These are phyloP conservation scores for Cryphonectria radicalis DNA, from an alignment of 2,329 filamentous ascomycete genomes.

Conservation along the genomic window DNA sequence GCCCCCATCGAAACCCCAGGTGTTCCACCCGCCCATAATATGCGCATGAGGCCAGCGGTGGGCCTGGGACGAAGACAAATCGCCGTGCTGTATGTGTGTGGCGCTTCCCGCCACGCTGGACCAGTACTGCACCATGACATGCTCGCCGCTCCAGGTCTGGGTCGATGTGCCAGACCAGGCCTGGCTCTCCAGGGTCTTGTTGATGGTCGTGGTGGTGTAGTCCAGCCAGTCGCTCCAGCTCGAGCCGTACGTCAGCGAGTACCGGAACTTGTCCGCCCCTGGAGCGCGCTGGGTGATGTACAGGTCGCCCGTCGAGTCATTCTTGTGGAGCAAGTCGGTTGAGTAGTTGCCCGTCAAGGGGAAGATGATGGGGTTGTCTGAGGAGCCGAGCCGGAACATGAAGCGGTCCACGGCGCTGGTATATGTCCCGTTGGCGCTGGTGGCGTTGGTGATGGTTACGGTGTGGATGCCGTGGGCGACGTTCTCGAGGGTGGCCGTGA, in stretches of 20 bases:
- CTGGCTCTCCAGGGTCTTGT: constrained; percentile 53
- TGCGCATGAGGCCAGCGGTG: constrained; percentile 66
- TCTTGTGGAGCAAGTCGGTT: constrained; percentile 49
- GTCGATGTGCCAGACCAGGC: constrained; percentile 53
- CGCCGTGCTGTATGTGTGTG: constrained; percentile 63
- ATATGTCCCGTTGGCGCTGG: constrained; percentile 44
- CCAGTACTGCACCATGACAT: constrained; percentile 66
- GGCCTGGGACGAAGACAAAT: constrained; percentile 39
- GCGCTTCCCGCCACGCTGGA: constrained; percentile 62
- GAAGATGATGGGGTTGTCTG: constrained; percentile 64
- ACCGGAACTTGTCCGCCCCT: constrained; percentile 66
- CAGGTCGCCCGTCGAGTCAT: constrained; percentile 41
- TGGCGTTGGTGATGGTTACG: constrained; percentile 59
- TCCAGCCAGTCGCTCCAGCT: constrained; percentile 62
- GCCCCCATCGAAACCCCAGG: constrained; percentile 67
- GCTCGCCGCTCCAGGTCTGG: constrained; percentile 24
- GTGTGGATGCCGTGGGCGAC: constrained; percentile 65
- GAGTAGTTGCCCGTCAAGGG: constrained; percentile 62
- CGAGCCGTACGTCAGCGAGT: constrained; percentile 64
- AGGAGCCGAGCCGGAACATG: constrained; percentile 61
- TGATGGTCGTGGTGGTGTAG: constrained; percentile 55
- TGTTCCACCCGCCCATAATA: constrained; percentile 65
- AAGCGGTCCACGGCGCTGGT: constrained; percentile 64
- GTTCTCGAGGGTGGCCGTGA: constrained; percentile 55
- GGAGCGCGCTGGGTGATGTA: constrained; percentile 61